A percentile compares a stretch with the other conserved stretches of the same genome.
Conservation (phyloP, 176 grass and related monocot species). For the Cocos nucifera region DNA sequence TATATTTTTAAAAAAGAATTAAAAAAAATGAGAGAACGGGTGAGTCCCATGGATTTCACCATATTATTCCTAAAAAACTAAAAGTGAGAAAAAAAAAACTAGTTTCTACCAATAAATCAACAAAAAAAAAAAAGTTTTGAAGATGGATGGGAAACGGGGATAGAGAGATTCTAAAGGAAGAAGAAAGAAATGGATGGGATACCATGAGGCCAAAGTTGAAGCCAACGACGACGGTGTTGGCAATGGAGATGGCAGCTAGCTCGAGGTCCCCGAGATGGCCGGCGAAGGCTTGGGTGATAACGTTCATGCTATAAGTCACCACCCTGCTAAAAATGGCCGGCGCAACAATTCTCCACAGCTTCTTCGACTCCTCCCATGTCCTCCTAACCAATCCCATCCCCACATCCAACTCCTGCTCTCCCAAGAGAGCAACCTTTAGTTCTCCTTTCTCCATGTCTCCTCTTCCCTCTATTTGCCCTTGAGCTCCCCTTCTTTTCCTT, state of each 20-base stretch:
- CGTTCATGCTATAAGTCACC: conserved; percentile 85
- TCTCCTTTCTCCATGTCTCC: conserved; percentile 4
- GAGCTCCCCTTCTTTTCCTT: neutral
- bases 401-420: conserved; percentile 4
- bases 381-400: conserved; percentile 12
- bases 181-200: neutral
- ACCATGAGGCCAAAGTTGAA: conserved; percentile 97
- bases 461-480: neutral
- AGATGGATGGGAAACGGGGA: neutral
- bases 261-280: conserved; percentile 94
- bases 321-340: conserved; percentile 92
- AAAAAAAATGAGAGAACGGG: too few relatives aligned
- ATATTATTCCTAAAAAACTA: too few relatives aligned
- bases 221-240: conserved; percentile 81
- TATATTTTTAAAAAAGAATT: too few relatives aligned
- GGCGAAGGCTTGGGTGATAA: conserved; percentile 95
- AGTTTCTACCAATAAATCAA: too few relatives aligned
- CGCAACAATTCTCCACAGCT: conserved; percentile 77
- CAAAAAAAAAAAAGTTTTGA: too few relatives aligned
- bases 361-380: conserved; percentile 60
- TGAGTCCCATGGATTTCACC: too few relatives aligned
- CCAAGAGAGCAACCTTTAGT: conserved; percentile 12
- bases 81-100: too few relatives aligned
- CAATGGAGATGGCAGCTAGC: conserved; percentile 90
- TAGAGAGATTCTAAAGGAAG: neutral